Evolutionary conservation across 805 yeast genomes (phyloP).

Genomic region (Wickerhamia fluorescens): DNA sequence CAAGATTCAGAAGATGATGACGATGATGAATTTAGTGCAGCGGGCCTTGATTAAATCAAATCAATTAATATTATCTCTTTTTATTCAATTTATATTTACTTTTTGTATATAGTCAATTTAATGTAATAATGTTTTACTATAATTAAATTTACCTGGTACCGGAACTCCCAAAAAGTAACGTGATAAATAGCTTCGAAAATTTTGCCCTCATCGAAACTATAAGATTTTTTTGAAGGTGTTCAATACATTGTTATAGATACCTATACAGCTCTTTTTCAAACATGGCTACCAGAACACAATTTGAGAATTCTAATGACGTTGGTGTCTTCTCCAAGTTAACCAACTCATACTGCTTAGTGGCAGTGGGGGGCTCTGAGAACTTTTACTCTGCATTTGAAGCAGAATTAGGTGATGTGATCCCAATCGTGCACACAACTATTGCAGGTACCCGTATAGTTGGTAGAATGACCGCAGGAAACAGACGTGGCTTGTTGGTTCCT

Average conservation of each 20-base stretch:
- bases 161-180: too few relatives aligned
- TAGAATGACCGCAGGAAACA: conserved; percentile 96
- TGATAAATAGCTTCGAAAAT: too few relatives aligned
- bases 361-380: conserved; percentile 89
- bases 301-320: conserved; percentile 50
- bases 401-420: conserved; percentile 92
- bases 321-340: conserved; percentile 95
- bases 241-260: too few relatives aligned
- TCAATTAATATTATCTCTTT: not conserved
- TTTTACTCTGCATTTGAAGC: conserved; percentile 94
- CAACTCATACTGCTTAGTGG: conserved; percentile 91
- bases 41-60: too few relatives aligned
- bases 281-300: conserved; percentile 44
- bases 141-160: too few relatives aligned
- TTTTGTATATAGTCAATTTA: not conserved
- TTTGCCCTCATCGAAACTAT: too few relatives aligned
- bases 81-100: not conserved
- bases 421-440: conserved; percentile 94
- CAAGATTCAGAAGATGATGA: conserved; percentile 53
- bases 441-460: conserved; percentile 98
- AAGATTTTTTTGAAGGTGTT: too few relatives aligned
- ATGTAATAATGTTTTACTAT: not conserved
- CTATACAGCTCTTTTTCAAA: too few relatives aligned
- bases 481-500: conserved; percentile 95
- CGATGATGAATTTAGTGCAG: too few relatives aligned